Evolutionary conservation across 1,139 yeast genomes (phyloP), one percentile per base, ranked within the genome.

Genomic region (Taphrina deformans): DNA sequence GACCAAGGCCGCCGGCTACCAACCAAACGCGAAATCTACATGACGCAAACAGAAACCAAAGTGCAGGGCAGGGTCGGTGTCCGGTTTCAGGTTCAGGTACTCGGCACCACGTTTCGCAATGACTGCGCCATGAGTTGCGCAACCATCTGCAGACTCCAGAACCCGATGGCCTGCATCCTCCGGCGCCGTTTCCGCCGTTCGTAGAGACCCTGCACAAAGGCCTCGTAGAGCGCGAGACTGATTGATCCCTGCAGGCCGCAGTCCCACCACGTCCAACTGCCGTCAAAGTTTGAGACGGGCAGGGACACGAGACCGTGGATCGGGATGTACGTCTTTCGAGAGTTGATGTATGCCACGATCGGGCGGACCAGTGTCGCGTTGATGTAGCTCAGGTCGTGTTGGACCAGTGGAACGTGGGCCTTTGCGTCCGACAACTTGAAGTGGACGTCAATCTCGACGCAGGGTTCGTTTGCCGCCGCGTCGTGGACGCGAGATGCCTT

Each of bases 261-360:
- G 74, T 93, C 99, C 75, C 91, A 93, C 4, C 91, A 81, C 0
- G 99, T 93, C 99, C 99, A 93, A 3, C 96, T 85, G 0, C 99
- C 99, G 71, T 89, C 91, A 73, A 93, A 93, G 73, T 93, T 98
- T 41, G 80, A 79, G 27, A 62, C 44, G 35, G 65, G 65, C 31
- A 90, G 77, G 62, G 84, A 82, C n/a, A 93, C 85, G 4, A 92
- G 83, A 73, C 96, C 90, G 69, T 86, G 82, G 68, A 93, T 85
- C 59, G 96, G 97, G 69, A 93, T 92, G 71, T 87, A 88, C 0
- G 98, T 90, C 72, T 89, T 88, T 69, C 88, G 83, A 40, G 96
- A 87, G 75, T 93, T 93, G 73, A 93, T 92, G 75, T 92, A 93
- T 0, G 95, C 98, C 31, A 93, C 97, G 73, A 93, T 92, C 0